These are phyloP conservation scores for Ganoderma boninense DNA, from an alignment of 1,284 basidiomycete genomes.

Conservation along the genomic window DNA sequence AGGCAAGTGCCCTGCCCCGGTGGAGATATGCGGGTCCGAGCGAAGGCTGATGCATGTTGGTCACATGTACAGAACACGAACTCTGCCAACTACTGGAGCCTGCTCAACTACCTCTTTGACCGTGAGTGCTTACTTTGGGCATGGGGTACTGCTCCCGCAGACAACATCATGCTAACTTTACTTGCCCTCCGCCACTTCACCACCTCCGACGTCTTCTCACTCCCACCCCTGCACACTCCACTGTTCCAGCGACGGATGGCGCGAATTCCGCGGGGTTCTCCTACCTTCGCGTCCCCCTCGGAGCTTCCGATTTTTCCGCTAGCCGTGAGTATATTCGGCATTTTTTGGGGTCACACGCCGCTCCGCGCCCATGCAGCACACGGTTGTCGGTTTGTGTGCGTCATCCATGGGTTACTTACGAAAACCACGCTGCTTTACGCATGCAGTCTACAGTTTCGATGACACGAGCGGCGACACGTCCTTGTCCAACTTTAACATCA, in stretches of 20 bases:
- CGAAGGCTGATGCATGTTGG: background rate
- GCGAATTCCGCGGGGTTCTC: conserved; percentile 55
- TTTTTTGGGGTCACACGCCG: background rate
- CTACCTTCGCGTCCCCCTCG: conserved; percentile 57
- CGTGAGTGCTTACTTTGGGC: conserved; percentile 40
- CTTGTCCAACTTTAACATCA: conserved; percentile 51
- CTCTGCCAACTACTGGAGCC: conserved; percentile 50
- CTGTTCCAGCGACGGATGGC: conserved; percentile 51
- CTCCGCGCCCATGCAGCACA: conserved; percentile 2
- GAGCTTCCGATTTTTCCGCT: conserved; percentile 55
- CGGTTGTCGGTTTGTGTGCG: conserved; percentile 12
- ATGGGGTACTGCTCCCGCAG: conserved; percentile 7
- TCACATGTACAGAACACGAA: conserved; percentile 45
- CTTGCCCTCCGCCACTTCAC: conserved; percentile 1
- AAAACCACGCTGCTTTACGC: conserved; percentile 5
- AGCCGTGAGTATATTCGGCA: conserved; percentile 27
- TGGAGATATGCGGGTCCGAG: conserved; percentile 6
- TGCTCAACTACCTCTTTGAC: conserved; percentile 56
- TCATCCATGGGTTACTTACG: conserved; percentile 13
- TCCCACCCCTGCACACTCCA: background rate
- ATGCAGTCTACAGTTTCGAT: conserved; percentile 58
- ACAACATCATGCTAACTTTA: background rate
- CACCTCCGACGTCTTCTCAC: conserved; percentile 5
- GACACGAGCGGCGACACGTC: conserved; percentile 53
- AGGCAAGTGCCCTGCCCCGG: conserved; percentile 42